Percentiles rank a stretch among this genome's conserved stretches.
Conservation (phyloP, 345 rosid species). For the Euclidium syriacum region DNA sequence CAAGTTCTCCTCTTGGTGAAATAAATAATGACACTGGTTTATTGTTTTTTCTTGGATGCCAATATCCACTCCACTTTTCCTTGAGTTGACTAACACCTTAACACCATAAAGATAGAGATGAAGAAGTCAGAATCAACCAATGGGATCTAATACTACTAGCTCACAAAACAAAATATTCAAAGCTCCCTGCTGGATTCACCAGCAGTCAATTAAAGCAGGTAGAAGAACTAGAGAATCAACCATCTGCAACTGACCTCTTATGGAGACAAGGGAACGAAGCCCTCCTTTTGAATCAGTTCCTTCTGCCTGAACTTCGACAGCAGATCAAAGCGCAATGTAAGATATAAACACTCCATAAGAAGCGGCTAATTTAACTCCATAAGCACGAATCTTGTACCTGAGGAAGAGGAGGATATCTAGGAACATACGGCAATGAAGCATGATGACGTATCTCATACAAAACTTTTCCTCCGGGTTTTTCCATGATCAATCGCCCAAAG, state of each 20-base stretch:
- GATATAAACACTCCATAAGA: not conserved
- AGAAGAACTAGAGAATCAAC: not conserved
- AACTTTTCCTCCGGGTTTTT: conserved; percentile 32
- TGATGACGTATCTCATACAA: conserved; percentile 69
- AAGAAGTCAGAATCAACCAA: not conserved
- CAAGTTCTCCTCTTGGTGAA: conserved; percentile 69
- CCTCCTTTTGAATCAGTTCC: conserved; percentile 43
- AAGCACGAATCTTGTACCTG: conserved; percentile 39
- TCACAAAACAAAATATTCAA: not conserved
- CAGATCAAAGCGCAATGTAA: conserved; percentile 1
- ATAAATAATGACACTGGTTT: conserved; percentile 51
- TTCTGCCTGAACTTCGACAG: conserved; percentile 36
- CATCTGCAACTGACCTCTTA: conserved; percentile 38
- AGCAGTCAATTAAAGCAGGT: not conserved
- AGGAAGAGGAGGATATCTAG: conserved; percentile 71
- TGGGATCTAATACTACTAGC: not conserved
- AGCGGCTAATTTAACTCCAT: not conserved
- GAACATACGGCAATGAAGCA: conserved; percentile 51
- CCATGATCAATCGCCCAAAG: conserved; percentile 31
- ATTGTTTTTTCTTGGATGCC: conserved; percentile 37
- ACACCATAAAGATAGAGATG: conserved; percentile 12
- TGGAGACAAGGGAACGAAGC: conserved; percentile 45
- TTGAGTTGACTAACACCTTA: conserved; percentile 62
- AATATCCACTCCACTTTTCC: conserved; percentile 55
- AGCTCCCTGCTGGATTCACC: not conserved